Percentiles rank a stretch among this genome's conserved stretches.
Evolutionary conservation across 2,329 filamentous ascomycete genomes (phyloP).

Genomic region (Metarhizium anisopliae): DNA sequence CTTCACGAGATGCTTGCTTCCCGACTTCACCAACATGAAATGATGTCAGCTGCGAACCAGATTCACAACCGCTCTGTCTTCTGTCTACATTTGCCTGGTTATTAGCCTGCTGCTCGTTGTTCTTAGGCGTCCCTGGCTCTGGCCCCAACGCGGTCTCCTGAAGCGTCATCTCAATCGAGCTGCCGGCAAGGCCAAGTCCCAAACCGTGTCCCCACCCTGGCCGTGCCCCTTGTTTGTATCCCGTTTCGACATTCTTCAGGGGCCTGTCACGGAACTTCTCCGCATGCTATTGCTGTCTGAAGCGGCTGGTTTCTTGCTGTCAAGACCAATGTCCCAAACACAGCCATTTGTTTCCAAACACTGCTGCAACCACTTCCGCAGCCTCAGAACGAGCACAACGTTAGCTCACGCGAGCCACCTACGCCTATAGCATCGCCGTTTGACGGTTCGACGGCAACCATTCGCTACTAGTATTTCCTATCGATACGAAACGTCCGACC

Average conservation of each 20-base stretch:
- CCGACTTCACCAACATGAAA: neutral
- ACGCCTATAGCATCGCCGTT: neutral
- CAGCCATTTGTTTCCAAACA: neutral
- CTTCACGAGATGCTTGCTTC: neutral
- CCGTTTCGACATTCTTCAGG: slow-evolving; percentile 1
- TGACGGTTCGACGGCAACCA: neutral
- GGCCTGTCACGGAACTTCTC: slow-evolving; percentile 4
- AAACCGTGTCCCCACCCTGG: neutral
- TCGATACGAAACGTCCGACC: neutral
- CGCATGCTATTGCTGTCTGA: neutral
- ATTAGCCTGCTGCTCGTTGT: neutral
- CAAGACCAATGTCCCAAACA: neutral
- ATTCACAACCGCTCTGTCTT: neutral
- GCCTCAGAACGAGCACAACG: neutral
- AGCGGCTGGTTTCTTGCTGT: neutral
- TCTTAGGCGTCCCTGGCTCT: neutral
- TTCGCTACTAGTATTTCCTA: neutral
- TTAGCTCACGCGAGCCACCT: neutral
- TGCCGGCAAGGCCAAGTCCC: neutral
- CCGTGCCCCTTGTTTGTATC: neutral
- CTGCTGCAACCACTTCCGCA: neutral
- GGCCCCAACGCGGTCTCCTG: neutral
- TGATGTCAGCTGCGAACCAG: neutral
- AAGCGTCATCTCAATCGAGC: neutral
- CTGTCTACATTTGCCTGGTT: neutral